A percentile compares a stretch with the other conserved stretches of the same genome.
Conservation (phyloP, 371 early-diverging fungal genomes). For the Rhizomucor miehei region DNA sequence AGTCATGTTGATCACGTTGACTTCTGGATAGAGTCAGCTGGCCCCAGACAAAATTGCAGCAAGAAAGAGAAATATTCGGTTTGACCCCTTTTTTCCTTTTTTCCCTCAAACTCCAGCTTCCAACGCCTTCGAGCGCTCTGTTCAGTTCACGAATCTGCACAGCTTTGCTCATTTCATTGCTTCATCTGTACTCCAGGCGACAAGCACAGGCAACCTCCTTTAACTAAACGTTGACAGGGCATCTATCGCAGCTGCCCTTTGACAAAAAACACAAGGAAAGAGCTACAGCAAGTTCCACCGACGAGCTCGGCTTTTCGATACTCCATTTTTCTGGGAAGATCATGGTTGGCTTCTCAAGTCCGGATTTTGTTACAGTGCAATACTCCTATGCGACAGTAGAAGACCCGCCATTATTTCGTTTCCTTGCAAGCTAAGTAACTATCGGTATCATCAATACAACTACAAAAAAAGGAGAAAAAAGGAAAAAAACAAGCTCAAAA, state of each 20-base stretch:
- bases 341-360: slow-evolving; percentile 12
- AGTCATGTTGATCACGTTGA: background rate
- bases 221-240: too few species aligned
- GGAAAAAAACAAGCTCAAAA: slow-evolving; percentile 8
- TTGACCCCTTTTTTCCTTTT: slow-evolving; percentile 7
- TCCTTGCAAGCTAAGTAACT: background rate
- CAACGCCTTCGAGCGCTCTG: slow-evolving; percentile 1
- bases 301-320: background rate
- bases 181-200: background rate
- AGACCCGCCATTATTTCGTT: slow-evolving; percentile 3
- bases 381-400: slow-evolving; percentile 9
- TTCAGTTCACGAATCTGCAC: background rate
- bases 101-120: background rate
- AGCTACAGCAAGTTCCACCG: too few species aligned
- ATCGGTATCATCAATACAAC: slow-evolving; percentile 4
- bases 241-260: too few species aligned
- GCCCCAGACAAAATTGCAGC: background rate
- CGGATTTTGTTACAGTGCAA: slow-evolving; percentile 3
- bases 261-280: too few species aligned
- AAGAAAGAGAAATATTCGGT: background rate
- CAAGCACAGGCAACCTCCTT: too few species aligned
- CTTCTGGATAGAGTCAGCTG: background rate
- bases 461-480: slow-evolving; percentile 10
- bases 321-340: background rate
- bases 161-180: background rate